Evolutionary conservation across 2,329 filamentous ascomycete genomes (phyloP).

Genomic region (Fusarium proliferatum): DNA sequence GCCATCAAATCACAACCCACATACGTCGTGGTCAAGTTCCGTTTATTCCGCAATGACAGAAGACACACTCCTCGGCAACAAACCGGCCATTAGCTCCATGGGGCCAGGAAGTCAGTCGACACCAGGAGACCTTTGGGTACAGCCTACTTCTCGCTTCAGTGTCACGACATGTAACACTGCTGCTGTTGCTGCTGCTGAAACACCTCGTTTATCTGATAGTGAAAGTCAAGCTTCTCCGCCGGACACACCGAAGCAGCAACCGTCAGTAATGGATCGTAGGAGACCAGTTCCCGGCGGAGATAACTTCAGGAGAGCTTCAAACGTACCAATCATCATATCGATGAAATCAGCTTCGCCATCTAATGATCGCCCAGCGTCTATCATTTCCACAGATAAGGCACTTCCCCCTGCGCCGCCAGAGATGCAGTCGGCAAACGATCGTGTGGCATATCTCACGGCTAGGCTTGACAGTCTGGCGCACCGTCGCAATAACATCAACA

Average conservation of each 20-base stretch:
- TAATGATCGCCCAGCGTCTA: slow-evolving; percentile 46
- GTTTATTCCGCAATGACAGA: slow-evolving; percentile 49
- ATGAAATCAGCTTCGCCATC: slow-evolving; percentile 40
- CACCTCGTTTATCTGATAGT: slow-evolving; percentile 42
- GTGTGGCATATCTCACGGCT: slow-evolving; percentile 74
- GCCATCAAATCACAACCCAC: slow-evolving; percentile 46
- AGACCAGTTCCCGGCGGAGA: slow-evolving; percentile 46
- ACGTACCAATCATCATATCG: slow-evolving; percentile 46
- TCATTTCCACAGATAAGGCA: slow-evolving; percentile 63
- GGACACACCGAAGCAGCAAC: slow-evolving; percentile 31
- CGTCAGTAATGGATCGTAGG: slow-evolving; percentile 49
- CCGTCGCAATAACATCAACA: slow-evolving; percentile 76
- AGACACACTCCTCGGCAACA: slow-evolving; percentile 28
- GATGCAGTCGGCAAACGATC: slow-evolving; percentile 65
- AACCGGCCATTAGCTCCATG: slow-evolving; percentile 21
- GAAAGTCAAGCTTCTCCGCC: slow-evolving; percentile 44
- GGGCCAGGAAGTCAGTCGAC: slow-evolving; percentile 29
- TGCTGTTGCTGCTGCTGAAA: slow-evolving; percentile 49
- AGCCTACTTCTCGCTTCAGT: slow-evolving; percentile 72
- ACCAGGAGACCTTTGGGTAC: slow-evolving; percentile 55
- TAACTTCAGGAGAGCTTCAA: slow-evolving; percentile 29
- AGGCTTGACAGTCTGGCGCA: slow-evolving; percentile 73
- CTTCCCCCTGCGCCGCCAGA: slow-evolving; percentile 73
- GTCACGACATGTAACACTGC: slow-evolving; percentile 70
- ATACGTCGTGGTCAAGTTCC: slow-evolving; percentile 51